Evolutionary conservation across 306 rosid genomes (phyloP).

Genomic region (Ormosia semicastrata): DNA sequence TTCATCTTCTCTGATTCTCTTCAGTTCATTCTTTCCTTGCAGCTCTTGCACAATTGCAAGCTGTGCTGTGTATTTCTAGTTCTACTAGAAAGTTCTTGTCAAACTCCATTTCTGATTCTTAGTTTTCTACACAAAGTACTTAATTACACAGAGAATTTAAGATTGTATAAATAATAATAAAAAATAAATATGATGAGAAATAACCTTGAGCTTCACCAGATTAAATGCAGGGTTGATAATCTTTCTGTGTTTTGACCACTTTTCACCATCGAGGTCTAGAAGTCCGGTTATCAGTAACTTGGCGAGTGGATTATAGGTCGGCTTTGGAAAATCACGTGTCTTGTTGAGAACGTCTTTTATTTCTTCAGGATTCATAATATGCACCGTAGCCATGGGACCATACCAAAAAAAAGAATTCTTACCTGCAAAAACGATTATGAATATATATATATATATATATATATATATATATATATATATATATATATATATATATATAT

Average conservation of each 20-base stretch:
- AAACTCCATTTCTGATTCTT: too few species aligned
- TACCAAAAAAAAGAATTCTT: constrained; percentile 40
- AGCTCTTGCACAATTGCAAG: too few species aligned
- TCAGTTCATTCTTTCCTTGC: too few species aligned
- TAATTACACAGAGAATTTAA: too few species aligned
- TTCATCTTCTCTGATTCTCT: too few species aligned
- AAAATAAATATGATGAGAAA: background rate
- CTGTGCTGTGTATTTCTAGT: too few species aligned
- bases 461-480: background rate
- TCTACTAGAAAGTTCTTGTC: too few species aligned
- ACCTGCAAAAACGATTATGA: constrained; percentile 19
- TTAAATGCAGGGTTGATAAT: constrained; percentile 49
- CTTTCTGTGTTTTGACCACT: constrained; percentile 50
- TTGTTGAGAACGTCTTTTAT: constrained; percentile 31
- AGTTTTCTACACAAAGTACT: too few species aligned
- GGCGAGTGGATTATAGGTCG: background rate
- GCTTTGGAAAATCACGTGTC: background rate
- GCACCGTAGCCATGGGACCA: constrained; percentile 36
- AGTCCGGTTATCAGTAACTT: constrained; percentile 18
- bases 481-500: background rate
- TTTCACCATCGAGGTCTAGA: constrained; percentile 21
- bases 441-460: background rate
- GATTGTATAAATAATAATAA: too few species aligned
- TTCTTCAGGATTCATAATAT: constrained; percentile 34
- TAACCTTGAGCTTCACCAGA: constrained; percentile 42